Percentiles rank a stretch among this genome's conserved stretches.
Evolutionary conservation across 805 yeast species (phyloP).

Genomic region (Saccharomycopsis amapae): DNA sequence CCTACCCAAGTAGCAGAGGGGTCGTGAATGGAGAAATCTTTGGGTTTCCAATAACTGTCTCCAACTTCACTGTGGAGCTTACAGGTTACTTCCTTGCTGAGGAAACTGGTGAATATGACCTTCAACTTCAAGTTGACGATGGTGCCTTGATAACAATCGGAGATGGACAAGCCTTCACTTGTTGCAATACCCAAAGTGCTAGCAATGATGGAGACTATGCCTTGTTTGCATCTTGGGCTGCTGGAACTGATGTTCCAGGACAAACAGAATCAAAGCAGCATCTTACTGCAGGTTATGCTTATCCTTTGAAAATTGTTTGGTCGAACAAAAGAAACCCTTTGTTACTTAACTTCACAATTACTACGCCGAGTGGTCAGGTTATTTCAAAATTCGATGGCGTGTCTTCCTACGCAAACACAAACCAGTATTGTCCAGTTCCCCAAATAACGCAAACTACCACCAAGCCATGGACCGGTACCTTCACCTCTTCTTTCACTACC

Average conservation of each 20-base stretch:
- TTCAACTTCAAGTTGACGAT: neutral
- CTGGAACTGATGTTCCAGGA: neutral
- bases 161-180: neutral
- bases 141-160: neutral
- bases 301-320: slow-evolving; percentile 28
- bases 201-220: neutral
- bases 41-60: slow-evolving; percentile 20
- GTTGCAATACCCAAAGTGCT: neutral
- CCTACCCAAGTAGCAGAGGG: neutral
- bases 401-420: neutral
- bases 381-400: neutral
- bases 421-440: neutral
- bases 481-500: neutral
- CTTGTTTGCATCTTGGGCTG: neutral
- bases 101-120: slow-evolving; percentile 27
- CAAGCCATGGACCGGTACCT: neutral
- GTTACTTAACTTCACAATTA: neutral
- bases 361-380: neutral
- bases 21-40: slow-evolving; percentile 11
- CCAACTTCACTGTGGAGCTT: slow-evolving; percentile 26
- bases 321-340: slow-evolving; percentile 20
- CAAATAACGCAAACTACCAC: neutral
- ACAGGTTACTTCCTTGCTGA: slow-evolving; percentile 28
- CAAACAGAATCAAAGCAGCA: neutral
- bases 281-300: slow-evolving; percentile 26